Base-by-base conservation (phyloP, 768 basidiomycete species). In the Macrolepiota fuliginosa region DNA sequence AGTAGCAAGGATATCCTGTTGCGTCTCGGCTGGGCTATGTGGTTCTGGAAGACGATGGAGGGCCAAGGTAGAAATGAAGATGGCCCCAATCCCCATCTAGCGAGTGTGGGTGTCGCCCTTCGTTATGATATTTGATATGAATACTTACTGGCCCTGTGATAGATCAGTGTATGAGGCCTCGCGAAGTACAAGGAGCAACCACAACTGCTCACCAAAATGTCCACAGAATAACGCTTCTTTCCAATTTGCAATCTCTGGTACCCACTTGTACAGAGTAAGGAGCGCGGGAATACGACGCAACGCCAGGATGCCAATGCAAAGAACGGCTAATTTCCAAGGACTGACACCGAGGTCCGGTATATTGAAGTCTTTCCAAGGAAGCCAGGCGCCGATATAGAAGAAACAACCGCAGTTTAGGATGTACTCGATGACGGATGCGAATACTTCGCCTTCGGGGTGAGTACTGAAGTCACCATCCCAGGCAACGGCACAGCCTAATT, bases 341-440 rank as follows among this genome's bases (percentile, higher is more conserved):
- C 73, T 77, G 52, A 92, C 81, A 0, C 86, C 86, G 6, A 91
- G 74, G 9, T 79, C 80, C 1, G 83, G 79, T 4, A 72, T 72
- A 54, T 83, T 79, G 70, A 89, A 91, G 7, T 75, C 66, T 7
- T 77, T 65, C 66, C 92, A 91, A 0, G 89, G 89, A 11, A 92
- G 72, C 87, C 95, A 94, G 2, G 96, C 95, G 25, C 96, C 97
- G 47, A 84, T 90, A 69, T 92, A 92, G 27, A 93, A 79, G 72
- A 93, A 93, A 72, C 89, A 90, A 2, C 77, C 87, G 63, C 89
- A 90, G 66, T 92, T 92, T 58, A 92, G 79, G 24, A 97, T 79
- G 64, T 97, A 83, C 72, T 98, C 92, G 64, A 98, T 88, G 45
- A 97, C 91, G 25, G 93, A 89, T 1, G 93, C 89, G 71, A 99